Evolutionary conservation across 139 green algal species (phyloP).

Genomic region (Coelastrella sp.): DNA sequence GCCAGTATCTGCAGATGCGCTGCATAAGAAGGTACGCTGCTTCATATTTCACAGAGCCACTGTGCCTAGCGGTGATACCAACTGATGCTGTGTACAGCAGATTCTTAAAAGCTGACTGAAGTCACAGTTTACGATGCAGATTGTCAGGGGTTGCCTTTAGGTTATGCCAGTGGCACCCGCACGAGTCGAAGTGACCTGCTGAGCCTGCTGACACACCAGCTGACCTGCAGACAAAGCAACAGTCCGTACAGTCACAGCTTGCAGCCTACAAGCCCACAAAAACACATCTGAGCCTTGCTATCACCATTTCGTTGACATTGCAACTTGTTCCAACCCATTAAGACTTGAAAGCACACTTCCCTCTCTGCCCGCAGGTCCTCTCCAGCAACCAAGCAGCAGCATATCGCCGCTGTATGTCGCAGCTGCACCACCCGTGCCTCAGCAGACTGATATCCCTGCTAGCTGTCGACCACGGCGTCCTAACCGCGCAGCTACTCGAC

Average conservation of each 20-base stretch:
- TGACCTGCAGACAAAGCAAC: neutral
- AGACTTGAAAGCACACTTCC: no score
- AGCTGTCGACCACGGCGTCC: neutral
- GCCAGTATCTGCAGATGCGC: conserved; percentile 30
- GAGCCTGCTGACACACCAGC: neutral
- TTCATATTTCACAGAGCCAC: no score
- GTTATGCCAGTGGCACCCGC: no score
- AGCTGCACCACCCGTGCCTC: conserved; percentile 5
- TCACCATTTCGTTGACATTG: no score
- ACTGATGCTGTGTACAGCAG: no score
- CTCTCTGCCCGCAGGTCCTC: conserved; percentile 28
- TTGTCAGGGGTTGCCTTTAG: neutral
- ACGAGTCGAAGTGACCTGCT: neutral
- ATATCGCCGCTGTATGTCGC: neutral
- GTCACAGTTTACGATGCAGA: neutral
- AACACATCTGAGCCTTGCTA: no score
- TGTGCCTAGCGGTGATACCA: no score
- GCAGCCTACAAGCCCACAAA: no score
- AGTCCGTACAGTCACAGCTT: neutral
- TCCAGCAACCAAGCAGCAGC: conserved; percentile 11
- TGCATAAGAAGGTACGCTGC: conserved; percentile 32
- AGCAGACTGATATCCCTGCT: neutral
- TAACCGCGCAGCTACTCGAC: neutral
- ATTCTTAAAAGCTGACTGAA: no score
- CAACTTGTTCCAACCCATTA: no score